Base-by-base conservation (phyloP, 2,329 filamentous ascomycete species). In the Grosmannia clavigera region DNA sequence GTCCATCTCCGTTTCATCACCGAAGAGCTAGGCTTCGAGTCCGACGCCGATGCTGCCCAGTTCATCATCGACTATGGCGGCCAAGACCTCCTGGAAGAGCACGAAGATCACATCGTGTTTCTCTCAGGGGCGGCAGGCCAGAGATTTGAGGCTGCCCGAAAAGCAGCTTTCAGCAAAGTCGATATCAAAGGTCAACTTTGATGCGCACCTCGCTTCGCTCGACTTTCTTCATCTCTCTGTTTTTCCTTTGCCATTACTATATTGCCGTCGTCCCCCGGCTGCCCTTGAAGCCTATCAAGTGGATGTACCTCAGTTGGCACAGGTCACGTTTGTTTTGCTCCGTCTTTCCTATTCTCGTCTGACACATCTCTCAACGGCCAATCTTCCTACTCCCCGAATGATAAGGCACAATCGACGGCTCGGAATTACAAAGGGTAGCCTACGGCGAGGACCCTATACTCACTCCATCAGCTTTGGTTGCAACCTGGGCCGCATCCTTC, bases 151-250 rank as follows among this genome's bases (percentile, higher is more conserved):
- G 71, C 75, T 58, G 83, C 88, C 61, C 87, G 86, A 71, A 74
- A 78, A 48, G 79, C 81, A 64, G 92, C 92, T 56, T 95, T 96
- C 74, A 82, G 84, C 69, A 86, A 85, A 70, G 87, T 97, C 78
- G 92, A 97, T 76, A 95, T 97, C 78, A 96, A 97, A 77, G 92
- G 92, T 69, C 92, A 97, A 76, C 95, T 96, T 70, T 94, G 77
- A 86, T 54, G 33, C 14, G 27, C 54, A 35, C 31, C 31, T 5
- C 31, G 31, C 55, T 27, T 38, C 38, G 46, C 58, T 46, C 29
- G 55, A 57, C 54, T 40, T 5, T 57, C 53, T 38, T 31, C 57
- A n/a, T 51, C 11, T 59, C 51, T 53, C 43, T 50, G 59, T 56
- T 52, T 53, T 29, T 46, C 51, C 51, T 29, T 10, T 53, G 16